Percentiles rank a stretch among this genome's conserved stretches.
phyloP scores from a whole-genome alignment of 495 filamentous ascomycete genomes.

The Corynascus novoguineensis region DNA sequence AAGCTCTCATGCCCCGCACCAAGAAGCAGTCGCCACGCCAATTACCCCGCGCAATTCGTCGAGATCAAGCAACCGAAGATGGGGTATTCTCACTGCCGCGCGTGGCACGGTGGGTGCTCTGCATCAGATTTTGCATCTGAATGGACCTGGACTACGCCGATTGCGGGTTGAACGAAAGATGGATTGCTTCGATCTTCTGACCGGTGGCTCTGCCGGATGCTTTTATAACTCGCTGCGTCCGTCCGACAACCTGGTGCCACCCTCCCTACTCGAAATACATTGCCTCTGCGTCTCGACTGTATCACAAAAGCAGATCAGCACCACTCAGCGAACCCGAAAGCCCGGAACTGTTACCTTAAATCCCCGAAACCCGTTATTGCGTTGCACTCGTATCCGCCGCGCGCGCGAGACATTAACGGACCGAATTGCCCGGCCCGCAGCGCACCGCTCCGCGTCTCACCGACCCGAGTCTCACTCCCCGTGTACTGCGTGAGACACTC shows the following conservation, averaged over 20 bases:
- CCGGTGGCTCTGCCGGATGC: background rate
- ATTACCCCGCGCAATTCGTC: constrained; percentile 9
- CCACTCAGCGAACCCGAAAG: background rate
- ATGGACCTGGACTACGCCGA: background rate
- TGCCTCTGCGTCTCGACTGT: background rate
- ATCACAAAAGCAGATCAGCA: background rate
- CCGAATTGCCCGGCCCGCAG: constrained; percentile 5
- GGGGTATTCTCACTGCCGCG: constrained; percentile 5
- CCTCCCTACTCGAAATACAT: background rate
- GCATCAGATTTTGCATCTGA: too few relatives aligned
- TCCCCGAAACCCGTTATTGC: background rate
- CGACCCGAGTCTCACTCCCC: background rate
- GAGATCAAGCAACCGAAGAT: background rate
- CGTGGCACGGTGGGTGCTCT: constrained; percentile 2
- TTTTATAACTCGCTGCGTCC: background rate
- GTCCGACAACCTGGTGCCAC: background rate
- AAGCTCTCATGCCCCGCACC: background rate
- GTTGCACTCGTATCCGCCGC: background rate
- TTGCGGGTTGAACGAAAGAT: background rate
- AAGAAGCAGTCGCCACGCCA: background rate
- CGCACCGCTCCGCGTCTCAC: constrained; percentile 7
- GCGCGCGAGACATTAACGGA: background rate
- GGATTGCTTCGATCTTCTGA: background rate
- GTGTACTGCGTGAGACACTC: background rate
- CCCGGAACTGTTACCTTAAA: background rate